Evolutionary conservation across 352 stramenopile genomes (phyloP), one percentile per base, ranked within the genome.

Genomic region (Pythium plurisporium): DNA sequence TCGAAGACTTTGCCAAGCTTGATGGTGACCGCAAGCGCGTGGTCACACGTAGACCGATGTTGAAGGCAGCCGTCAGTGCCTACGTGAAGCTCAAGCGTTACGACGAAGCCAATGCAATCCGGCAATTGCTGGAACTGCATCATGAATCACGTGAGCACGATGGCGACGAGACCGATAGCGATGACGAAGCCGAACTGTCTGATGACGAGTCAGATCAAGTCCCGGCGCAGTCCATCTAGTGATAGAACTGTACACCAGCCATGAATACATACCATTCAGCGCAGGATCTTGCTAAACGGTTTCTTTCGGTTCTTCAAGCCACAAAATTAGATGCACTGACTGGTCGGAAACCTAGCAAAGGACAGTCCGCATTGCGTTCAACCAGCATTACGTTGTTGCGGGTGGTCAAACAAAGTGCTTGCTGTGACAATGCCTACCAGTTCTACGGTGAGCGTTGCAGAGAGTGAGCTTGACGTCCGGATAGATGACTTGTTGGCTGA

Each of bases 71-170:
- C 5, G 54, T 77, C 38, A 61, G 63, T 7, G 82, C 82, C 17
- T 91, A 89, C 51, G 68, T 50, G 6, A 57, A 66, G 23, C 63
- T 91, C 29, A 59, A 71, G 11, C 82, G 77, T 4, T 55, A 62
- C 15, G 76, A 91, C 47, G 79, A 91, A 54, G 82, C 82, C 10
- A 79, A 80, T 36, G 79, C 82, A 19, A 77, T 91, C 33, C 61
- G 69, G 46, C 51, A 68, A 38, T 48, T 91, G 37, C 59, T 91
- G 30, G 43, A 57, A 2, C 55, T 74, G 50, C 74, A 58, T 36
- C 65, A 87, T 37, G 29, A 29, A 10, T n/a, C n/a, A 68, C 57
- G 23, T 52, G 69, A 53, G 20, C 26, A 26, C n/a, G 33, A 11
- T 9, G 33, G 22, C 10, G 47, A 65, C 5, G 36, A 68, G 5